Conservation (phyloP, 169 alveolate species). For the Plasmodium yoelii region DNA sequence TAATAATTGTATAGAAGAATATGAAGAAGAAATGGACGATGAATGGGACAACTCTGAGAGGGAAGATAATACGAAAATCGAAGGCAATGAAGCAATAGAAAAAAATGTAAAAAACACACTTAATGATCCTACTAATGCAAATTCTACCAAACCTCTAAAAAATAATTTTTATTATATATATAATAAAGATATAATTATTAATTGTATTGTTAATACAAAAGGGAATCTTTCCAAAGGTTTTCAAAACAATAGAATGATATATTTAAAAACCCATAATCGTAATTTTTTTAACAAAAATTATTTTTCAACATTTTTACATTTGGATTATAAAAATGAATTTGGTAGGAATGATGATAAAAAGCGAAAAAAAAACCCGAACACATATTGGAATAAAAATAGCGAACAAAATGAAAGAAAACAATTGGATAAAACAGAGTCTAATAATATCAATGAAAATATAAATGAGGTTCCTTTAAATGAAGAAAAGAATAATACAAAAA, state of each 20-base stretch:
- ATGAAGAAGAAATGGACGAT: not conserved
- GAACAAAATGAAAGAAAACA: not conserved
- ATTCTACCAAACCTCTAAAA: constrained; percentile 1
- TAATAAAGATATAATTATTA: constrained; percentile 18
- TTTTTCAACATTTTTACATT: not conserved
- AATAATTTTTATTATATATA: not conserved
- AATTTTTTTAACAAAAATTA: constrained; percentile 32
- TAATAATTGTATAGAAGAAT: not conserved
- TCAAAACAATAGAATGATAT: constrained; percentile 26
- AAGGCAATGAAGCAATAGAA: not conserved
- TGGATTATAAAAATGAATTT: not conserved
- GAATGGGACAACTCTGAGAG: not conserved
- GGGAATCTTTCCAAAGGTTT: constrained; percentile 11
- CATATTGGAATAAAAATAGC: not conserved
- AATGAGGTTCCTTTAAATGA: not conserved
- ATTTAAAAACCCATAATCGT: constrained; percentile 15
- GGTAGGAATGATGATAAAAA: not conserved
- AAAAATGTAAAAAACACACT: not conserved
- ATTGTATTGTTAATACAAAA: constrained; percentile 5
- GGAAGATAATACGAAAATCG: not conserved
- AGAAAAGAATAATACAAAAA: not conserved
- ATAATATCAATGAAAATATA: not conserved
- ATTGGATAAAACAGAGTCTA: no score
- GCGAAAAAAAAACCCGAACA: not conserved
- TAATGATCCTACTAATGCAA: not conserved